Evolutionary conservation across 1,284 basidiomycete genomes (phyloP).

Genomic region (Tylopilus sp.): DNA sequence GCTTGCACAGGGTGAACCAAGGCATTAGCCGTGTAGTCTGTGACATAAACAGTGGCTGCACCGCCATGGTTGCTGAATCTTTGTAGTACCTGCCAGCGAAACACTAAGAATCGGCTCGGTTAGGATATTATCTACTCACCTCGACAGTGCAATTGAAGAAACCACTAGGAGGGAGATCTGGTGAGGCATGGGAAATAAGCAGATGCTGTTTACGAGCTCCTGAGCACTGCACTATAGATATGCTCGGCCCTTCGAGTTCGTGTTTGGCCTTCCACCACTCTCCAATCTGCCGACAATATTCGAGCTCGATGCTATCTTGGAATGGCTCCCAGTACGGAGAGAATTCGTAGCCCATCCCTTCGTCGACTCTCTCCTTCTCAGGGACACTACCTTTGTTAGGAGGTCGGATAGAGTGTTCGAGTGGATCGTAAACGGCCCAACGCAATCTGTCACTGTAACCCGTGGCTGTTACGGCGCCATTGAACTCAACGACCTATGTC

Average conservation of each 20-base stretch:
- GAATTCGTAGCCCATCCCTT: constrained; percentile 30
- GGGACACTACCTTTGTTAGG: constrained; percentile 28
- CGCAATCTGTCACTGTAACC: constrained; percentile 41
- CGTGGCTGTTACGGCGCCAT: constrained; percentile 34
- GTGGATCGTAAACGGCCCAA: constrained; percentile 33
- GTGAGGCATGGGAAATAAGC: constrained; percentile 49
- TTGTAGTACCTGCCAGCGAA: constrained; percentile 44
- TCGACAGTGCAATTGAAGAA: constrained; percentile 70
- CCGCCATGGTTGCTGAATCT: constrained; percentile 37
- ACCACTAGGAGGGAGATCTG: constrained; percentile 42
- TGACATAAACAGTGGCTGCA: constrained; percentile 56
- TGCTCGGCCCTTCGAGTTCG: constrained; percentile 5
- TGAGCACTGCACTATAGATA: constrained; percentile 16
- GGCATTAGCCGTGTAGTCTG: constrained; percentile 58
- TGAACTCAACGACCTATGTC: constrained; percentile 33
- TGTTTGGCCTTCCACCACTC: constrained; percentile 55
- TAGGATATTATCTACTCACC: constrained; percentile 36
- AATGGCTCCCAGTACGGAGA: constrained; percentile 34
- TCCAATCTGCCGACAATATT: constrained; percentile 37
- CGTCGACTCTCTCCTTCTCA: constrained; percentile 22
- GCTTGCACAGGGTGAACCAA: constrained; percentile 33
- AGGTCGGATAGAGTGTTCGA: constrained; percentile 13
- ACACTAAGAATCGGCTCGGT: background rate
- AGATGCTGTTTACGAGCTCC: constrained; percentile 39
- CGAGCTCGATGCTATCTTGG: constrained; percentile 28